phyloP scores from a whole-genome alignment of 139 green algal species.

The Chlorokybus atmophyticus region DNA sequence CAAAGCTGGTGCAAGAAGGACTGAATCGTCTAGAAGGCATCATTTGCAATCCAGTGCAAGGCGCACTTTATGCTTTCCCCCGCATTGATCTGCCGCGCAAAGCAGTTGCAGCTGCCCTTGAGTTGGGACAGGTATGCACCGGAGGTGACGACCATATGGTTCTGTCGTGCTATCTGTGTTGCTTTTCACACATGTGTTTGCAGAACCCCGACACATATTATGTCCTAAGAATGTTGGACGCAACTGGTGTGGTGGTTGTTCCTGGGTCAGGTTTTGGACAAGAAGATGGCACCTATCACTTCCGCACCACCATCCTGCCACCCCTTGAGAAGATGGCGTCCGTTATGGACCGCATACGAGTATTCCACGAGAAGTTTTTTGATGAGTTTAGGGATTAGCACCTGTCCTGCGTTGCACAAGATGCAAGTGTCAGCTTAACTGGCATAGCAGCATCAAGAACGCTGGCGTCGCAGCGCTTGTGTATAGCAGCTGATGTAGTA shows the following conservation, averaged over 20 bases:
- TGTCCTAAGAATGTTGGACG: slow-evolving; percentile 65
- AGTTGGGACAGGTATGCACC: no score
- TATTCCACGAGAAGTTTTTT: slow-evolving; percentile 65
- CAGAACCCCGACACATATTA: slow-evolving; percentile 82
- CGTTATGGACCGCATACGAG: slow-evolving; percentile 47
- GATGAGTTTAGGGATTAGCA: slow-evolving; percentile 37
- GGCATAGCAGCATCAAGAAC: no score
- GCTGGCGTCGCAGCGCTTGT: no score
- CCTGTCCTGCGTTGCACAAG: no score
- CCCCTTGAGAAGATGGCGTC: slow-evolving; percentile 42
- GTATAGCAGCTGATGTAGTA: no score
- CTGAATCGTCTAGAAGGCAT: slow-evolving; percentile 79
- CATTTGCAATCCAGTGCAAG: slow-evolving; percentile 70
- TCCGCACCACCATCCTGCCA: slow-evolving; percentile 82
- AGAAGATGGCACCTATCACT: slow-evolving; percentile 58
- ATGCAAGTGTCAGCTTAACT: no score
- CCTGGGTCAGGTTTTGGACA: slow-evolving; percentile 77
- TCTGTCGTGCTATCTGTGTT: no score
- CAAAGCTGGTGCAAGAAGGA: slow-evolving; percentile 32
- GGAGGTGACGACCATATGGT: no score
- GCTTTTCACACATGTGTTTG: no score
- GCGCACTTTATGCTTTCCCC: slow-evolving; percentile 28
- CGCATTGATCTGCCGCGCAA: slow-evolving; percentile 37
- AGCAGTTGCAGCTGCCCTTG: slow-evolving; percentile 51
- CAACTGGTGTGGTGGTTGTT: slow-evolving; percentile 83